A percentile compares a stretch with the other conserved stretches of the same genome.
These are phyloP conservation scores for Podospora bellae-mahoneyi DNA, from an alignment of 495 filamentous ascomycete genomes.

Conservation along the genomic window DNA sequence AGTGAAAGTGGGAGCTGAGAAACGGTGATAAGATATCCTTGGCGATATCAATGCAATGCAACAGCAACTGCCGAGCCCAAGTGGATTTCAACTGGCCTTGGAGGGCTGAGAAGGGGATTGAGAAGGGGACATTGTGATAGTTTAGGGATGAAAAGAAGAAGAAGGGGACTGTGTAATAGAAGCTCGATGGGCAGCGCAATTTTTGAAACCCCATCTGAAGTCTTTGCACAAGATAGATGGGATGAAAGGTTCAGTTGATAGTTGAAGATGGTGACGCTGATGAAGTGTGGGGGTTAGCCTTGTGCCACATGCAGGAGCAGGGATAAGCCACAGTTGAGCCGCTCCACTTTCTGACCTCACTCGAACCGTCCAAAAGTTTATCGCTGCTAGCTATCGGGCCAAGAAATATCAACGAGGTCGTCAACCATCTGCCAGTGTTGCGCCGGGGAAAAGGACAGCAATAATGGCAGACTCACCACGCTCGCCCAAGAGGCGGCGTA, in stretches of 20 bases:
- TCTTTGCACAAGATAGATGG: neutral
- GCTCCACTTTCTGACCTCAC: neutral
- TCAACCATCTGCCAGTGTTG: neutral
- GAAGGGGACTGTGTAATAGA: neutral
- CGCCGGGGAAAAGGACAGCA: neutral
- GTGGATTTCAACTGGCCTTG: neutral
- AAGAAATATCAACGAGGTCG: neutral
- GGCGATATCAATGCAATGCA: neutral
- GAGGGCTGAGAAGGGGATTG: neutral
- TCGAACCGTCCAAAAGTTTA: neutral
- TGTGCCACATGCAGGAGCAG: neutral
- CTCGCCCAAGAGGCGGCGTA: constrained; percentile 46
- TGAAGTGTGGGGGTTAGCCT: neutral
- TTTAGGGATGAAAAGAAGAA: neutral
- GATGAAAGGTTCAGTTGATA: neutral
- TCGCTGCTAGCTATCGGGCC: neutral
- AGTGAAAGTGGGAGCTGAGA: neutral
- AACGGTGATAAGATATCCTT: neutral
- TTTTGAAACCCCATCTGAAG: neutral
- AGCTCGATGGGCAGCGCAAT: neutral
- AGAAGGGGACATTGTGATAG: neutral
- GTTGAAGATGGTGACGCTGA: neutral
- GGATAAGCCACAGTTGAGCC: neutral
- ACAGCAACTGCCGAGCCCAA: neutral
- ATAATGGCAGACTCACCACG: constrained; percentile 31